Percentiles rank a stretch among this genome's conserved stretches.
Evolutionary conservation across 225 moss, liverwort and hornwort genomes (phyloP).

Genomic region (Polytrichum formosum): DNA sequence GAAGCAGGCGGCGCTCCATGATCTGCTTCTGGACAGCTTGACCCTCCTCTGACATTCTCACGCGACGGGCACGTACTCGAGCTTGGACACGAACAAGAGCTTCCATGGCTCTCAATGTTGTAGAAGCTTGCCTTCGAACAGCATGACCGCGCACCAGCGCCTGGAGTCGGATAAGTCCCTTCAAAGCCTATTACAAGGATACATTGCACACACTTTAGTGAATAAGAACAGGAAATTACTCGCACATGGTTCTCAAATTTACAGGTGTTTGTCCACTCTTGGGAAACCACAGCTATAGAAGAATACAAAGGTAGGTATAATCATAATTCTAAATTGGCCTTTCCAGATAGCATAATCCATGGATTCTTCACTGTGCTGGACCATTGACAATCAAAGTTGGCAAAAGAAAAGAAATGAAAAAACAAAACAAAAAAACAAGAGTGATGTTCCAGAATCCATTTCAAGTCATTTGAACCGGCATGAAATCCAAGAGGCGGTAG

Average conservation of each 20-base stretch:
- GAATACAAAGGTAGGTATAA: too few species aligned
- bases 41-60: conserved; percentile 66
- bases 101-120: conserved; percentile 62
- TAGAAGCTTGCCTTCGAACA: conserved; percentile 61
- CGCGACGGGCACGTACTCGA: conserved; percentile 62
- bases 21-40: conserved; percentile 67
- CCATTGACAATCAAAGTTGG: too few species aligned
- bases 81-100: conserved; percentile 68
- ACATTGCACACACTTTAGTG: too few species aligned
- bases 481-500: neutral
- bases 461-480: neutral
- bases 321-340: too few species aligned
- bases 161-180: conserved; percentile 57
- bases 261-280: too few species aligned
- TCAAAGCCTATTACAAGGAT: conserved; percentile 36
- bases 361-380: too few species aligned
- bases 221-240: too few species aligned
- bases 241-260: too few species aligned
- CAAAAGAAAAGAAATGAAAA: too few species aligned
- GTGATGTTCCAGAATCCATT: neutral
- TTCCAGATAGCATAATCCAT: too few species aligned
- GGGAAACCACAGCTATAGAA: too few species aligned
- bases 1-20: conserved; percentile 49
- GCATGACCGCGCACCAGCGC: conserved; percentile 61
- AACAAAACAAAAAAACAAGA: too few species aligned